phyloP scores from a whole-genome alignment of 768 basidiomycete genomes.

The Amanita jacksonii region DNA sequence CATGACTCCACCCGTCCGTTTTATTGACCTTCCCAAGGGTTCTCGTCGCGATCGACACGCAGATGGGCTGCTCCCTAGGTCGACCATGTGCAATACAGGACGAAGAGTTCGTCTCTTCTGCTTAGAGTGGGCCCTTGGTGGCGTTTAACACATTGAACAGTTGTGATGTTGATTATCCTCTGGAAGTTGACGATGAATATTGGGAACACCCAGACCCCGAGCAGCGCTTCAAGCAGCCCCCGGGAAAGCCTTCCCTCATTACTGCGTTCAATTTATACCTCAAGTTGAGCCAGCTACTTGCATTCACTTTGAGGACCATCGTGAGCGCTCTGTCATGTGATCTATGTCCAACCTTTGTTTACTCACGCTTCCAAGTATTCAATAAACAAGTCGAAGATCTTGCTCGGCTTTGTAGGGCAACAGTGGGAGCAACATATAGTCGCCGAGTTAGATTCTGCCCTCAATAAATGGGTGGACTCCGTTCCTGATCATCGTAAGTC shows the following conservation, averaged over 20 bases:
- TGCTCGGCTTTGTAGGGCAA: conserved; percentile 50
- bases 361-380: conserved; percentile 47
- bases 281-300: conserved; percentile 54
- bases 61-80: conserved; percentile 47
- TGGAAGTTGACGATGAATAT: conserved; percentile 65
- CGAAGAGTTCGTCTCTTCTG: conserved; percentile 45
- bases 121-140: too few relatives aligned
- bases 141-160: conserved; percentile 24
- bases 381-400: conserved; percentile 65
- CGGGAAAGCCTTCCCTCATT: conserved; percentile 45
- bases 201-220: conserved; percentile 56
- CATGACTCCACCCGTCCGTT: neutral
- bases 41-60: conserved; percentile 42
- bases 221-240: conserved; percentile 61
- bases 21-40: conserved; percentile 30
- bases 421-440: conserved; percentile 65
- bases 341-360: neutral
- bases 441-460: conserved; percentile 58
- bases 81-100: conserved; percentile 73
- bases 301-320: conserved; percentile 55
- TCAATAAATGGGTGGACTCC: conserved; percentile 64
- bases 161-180: conserved; percentile 63
- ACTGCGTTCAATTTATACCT: conserved; percentile 47
- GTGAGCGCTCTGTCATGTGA: conserved; percentile 25
- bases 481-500: conserved; percentile 50